phyloP scores from a whole-genome alignment of 83 land plant species.

The Thuja plicata region DNA sequence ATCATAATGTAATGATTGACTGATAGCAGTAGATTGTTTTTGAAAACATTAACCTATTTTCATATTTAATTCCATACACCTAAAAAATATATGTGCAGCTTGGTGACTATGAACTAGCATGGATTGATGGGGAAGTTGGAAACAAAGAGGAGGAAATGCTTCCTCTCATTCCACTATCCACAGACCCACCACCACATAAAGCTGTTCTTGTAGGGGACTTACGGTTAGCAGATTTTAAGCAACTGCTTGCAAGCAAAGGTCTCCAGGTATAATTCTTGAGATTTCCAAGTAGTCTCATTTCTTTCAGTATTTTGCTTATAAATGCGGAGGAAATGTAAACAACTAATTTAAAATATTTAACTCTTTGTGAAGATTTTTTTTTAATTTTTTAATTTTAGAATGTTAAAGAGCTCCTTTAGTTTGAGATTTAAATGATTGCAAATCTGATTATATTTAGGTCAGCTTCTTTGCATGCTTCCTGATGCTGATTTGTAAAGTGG shows the following conservation, averaged over 20 bases:
- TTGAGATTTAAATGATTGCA: neutral
- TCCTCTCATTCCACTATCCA: slow-evolving; percentile 70
- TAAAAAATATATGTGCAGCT: slow-evolving; percentile 49
- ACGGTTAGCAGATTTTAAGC: slow-evolving; percentile 94
- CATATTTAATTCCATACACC: neutral
- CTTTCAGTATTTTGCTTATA: neutral
- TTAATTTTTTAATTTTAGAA: neutral
- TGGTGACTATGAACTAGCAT: slow-evolving; percentile 93
- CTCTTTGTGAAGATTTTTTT: neutral
- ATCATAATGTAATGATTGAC: neutral
- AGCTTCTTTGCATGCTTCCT: neutral
- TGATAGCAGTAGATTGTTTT: neutral
- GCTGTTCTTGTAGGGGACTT: slow-evolving; percentile 94
- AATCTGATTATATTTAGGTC: neutral
- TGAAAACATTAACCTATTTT: neutral
- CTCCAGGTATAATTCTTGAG: slow-evolving; percentile 53
- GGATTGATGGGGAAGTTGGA: slow-evolving; percentile 96
- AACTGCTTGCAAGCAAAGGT: slow-evolving; percentile 84
- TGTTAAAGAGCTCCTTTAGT: neutral
- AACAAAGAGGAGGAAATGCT: slow-evolving; percentile 64
- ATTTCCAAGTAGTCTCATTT: neutral
- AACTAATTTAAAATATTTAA: neutral
- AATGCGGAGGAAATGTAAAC: neutral
- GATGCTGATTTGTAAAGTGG: neutral
- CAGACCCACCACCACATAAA: slow-evolving; percentile 78